Conservation (phyloP, 768 basidiomycete species). For the Asterophora lycoperdoides region DNA sequence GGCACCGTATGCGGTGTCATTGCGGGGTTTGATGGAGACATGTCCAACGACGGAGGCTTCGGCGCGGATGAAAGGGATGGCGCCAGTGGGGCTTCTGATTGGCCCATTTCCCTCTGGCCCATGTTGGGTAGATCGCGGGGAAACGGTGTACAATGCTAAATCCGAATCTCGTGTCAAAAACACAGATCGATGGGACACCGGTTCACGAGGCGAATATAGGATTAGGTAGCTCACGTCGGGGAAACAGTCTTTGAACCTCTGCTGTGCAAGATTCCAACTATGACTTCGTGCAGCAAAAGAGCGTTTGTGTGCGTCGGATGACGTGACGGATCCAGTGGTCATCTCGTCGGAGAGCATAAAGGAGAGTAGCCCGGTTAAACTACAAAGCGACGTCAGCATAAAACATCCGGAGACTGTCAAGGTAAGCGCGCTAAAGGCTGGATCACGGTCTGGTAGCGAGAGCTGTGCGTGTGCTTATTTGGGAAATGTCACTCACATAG, state of each 20-base stretch:
- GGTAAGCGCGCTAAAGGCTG: slow-evolving; percentile 7
- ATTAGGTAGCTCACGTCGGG: slow-evolving; percentile 62
- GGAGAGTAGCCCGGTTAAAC: slow-evolving; percentile 87
- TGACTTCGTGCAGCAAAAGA: slow-evolving; percentile 77
- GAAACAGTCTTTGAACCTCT: slow-evolving; percentile 83
- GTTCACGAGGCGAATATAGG: not conserved
- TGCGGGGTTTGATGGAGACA: slow-evolving; percentile 5
- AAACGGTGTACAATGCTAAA: slow-evolving; percentile 36
- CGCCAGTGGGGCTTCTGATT: slow-evolving; percentile 29
- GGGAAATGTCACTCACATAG: slow-evolving; percentile 61
- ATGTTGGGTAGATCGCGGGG: slow-evolving; percentile 87
- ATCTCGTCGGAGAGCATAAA: slow-evolving; percentile 97
- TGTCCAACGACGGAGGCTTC: not conserved
- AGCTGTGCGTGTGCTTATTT: slow-evolving; percentile 6
- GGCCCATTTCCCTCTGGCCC: slow-evolving; percentile 75
- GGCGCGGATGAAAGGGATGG: slow-evolving; percentile 14
- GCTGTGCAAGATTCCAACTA: slow-evolving; percentile 75
- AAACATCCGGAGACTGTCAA: slow-evolving; percentile 6
- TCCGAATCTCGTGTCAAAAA: too few relatives aligned
- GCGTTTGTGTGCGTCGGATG: slow-evolving; percentile 75
- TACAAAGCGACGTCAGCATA: slow-evolving; percentile 27
- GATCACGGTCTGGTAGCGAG: slow-evolving; percentile 7
- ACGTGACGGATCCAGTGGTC: slow-evolving; percentile 89
- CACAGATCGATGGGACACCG: too few relatives aligned
- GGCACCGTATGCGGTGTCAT: slow-evolving; percentile 9